Evolutionary conservation across 164 flowering plant genomes (phyloP), one percentile per base, ranked within the genome.

Genomic region (Warburgia ugandensis): DNA sequence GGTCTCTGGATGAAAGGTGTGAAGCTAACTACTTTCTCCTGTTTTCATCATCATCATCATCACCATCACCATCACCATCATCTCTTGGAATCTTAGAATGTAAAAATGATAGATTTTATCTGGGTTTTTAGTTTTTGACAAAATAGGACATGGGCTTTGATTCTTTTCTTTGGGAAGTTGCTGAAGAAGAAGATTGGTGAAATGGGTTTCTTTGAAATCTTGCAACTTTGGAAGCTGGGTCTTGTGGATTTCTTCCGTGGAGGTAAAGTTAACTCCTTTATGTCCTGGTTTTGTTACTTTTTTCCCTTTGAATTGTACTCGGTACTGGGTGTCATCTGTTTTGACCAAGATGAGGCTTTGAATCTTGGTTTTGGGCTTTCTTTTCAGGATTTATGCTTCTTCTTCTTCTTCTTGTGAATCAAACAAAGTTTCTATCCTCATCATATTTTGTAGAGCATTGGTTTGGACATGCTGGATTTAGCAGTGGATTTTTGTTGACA

Each of bases 1-100:
- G n/a, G 28, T 45, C 30, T 27, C n/a, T n/a, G n/a, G n/a, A n/a
- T n/a, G n/a, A n/a, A 52, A 55, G 50, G 49, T 45, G 30, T 26
- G 49, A 45, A 45, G 49, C 20, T 45, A 45, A 45, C 49, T 8
- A 16, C 49, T 45, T 45, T 39, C 43, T 39, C 43, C 43, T 39
- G 43, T 39, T 39, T 39, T n/a, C 43, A n/a, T 33, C 14, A 10
- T 33, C 14, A n/a, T n/a, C n/a, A n/a, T n/a, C n/a, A n/a, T n/a
- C n/a, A n/a, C n/a, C n/a, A n/a, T n/a, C n/a, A n/a, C n/a, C n/a
- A n/a, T n/a, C n/a, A n/a, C n/a, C 41, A 37, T 37, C 41, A 37
- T 35, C 43, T 55, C 46, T 17, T 16, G 25, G 29, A 48, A 48
- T 57, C 47, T 48, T 42, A 41, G 14, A 29, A 17, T 48, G 19